Conservation (phyloP, 2,329 filamentous ascomycete species). For the Diaporthe ilicicola region DNA sequence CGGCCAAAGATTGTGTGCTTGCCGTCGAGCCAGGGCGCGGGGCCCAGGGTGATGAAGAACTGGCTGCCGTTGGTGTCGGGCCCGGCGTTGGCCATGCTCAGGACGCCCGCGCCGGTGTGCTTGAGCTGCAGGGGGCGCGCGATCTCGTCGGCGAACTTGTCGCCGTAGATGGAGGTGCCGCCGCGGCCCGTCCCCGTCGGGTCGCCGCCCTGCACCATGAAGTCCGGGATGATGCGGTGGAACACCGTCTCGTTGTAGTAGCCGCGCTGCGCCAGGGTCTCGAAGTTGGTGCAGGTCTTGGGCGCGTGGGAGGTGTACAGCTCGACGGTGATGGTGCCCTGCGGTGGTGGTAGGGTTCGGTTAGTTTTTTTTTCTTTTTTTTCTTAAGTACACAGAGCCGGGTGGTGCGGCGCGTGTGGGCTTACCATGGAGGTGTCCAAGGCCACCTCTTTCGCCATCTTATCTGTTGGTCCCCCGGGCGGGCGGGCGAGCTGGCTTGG, state of each 20-base stretch:
- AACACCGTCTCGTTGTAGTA: slow-evolving; percentile 91
- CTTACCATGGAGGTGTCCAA: slow-evolving; percentile 87
- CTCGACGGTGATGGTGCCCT: slow-evolving; percentile 88
- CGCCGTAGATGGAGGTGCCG: slow-evolving; percentile 88
- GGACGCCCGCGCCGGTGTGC: slow-evolving; percentile 91
- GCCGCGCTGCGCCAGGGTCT: slow-evolving; percentile 78
- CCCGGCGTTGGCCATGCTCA: slow-evolving; percentile 96
- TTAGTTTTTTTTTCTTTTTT: neutral
- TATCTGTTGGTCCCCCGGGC: slow-evolving; percentile 32
- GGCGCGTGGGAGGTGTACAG: slow-evolving; percentile 92
- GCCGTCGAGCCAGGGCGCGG: slow-evolving; percentile 94
- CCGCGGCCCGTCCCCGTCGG: slow-evolving; percentile 93
- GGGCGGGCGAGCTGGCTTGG: neutral
- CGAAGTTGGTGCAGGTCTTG: slow-evolving; percentile 88
- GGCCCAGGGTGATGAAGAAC: slow-evolving; percentile 95
- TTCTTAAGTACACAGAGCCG: neutral
- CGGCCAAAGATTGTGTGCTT: slow-evolving; percentile 97
- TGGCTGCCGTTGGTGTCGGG: slow-evolving; percentile 94
- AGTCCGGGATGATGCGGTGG: slow-evolving; percentile 94
- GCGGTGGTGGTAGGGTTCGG: slow-evolving; percentile 18
- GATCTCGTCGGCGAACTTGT: slow-evolving; percentile 95
- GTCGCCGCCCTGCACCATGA: slow-evolving; percentile 97
- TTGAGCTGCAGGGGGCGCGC: slow-evolving; percentile 62
- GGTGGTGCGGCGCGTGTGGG: neutral
- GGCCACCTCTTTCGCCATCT: slow-evolving; percentile 80